Evolutionary conservation across 495 filamentous ascomycete species (phyloP).

Genomic region (Neurospora intermedia): DNA sequence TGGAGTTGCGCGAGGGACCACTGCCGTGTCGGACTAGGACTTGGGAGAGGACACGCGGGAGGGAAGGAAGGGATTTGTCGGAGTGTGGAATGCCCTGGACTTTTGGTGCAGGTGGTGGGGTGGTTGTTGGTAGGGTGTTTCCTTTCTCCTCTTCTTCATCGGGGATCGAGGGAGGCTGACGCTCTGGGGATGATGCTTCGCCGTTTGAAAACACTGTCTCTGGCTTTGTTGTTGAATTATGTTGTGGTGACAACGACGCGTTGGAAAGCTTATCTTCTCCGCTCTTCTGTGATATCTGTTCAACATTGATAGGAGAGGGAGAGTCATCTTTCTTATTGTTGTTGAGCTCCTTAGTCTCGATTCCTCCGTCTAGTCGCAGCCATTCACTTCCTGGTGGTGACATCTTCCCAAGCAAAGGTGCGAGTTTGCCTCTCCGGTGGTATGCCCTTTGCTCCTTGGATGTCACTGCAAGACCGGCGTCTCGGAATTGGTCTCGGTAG

Average conservation of each 20-base stretch:
- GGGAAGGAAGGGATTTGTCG: not conserved
- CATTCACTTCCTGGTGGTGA: not conserved
- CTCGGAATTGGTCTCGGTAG: conserved; percentile 32
- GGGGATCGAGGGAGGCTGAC: not conserved
- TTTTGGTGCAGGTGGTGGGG: not conserved
- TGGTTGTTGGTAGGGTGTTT: not conserved
- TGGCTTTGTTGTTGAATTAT: not conserved
- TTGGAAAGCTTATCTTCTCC: not conserved
- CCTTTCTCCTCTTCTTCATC: not conserved
- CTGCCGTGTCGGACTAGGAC: not conserved
- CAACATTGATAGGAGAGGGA: not conserved
- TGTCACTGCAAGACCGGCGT: conserved; percentile 39
- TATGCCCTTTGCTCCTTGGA: conserved; percentile 28
- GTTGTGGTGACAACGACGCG: not conserved
- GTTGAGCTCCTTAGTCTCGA: conserved; percentile 6
- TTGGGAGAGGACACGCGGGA: not conserved
- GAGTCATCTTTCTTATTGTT: conserved; percentile 1
- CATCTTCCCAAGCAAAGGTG: not conserved
- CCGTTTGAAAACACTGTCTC: not conserved
- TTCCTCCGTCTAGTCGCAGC: conserved; percentile 1
- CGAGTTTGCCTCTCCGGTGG: not conserved
- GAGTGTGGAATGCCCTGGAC: not conserved
- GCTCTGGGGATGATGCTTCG: not conserved
- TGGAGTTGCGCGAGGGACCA: not conserved
- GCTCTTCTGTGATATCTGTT: conserved; percentile 1